Evolutionary conservation across 768 basidiomycete genomes (phyloP), one percentile per base, ranked within the genome.

Genomic region (Amanita rubescens): DNA sequence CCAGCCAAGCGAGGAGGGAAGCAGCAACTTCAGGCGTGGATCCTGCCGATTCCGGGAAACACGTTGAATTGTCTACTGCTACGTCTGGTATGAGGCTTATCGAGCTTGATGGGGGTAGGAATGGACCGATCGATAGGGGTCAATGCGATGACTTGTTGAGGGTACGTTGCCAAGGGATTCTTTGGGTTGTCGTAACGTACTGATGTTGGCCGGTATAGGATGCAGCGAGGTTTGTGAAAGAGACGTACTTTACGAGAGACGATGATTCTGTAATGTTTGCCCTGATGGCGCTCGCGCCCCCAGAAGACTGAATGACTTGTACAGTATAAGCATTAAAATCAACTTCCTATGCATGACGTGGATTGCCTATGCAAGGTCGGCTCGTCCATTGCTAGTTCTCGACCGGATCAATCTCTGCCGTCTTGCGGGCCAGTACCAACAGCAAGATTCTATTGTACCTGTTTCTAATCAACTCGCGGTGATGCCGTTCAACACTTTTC

Each of bases 71-170:
- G n/a, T n/a, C n/a, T n/a, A n/a, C n/a, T n/a, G n/a, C n/a, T n/a
- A n/a, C n/a, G n/a, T n/a, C n/a, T n/a, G n/a, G n/a, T n/a, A 68
- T 71, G 69, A 75, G 86, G 43, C 66, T 96, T 6, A 70, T 95
- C 42, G 94, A 96, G 66, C 71, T 98, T n/a, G n/a, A n/a, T n/a
- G n/a, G n/a, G n/a, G n/a, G n/a, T n/a, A 70, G 94, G 41, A 68
- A 64, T 8, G 89, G 89, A 3, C 92, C 94, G 1, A 73, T 96
- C 59, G 93, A 96, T 64, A 77, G 84, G 58, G 90, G 90, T 0
- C 71, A 73, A 54, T 81, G 80, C 58, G 67, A 55, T 1, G 72
- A 87, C 62, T 68, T 92, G 41, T 65, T 92, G 48, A 63, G 72
- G 64, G 88, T 79, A 56, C 19, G 41, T 42, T 44, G n/a, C 66